A percentile compares a stretch with the other conserved stretches of the same genome.
These are phyloP conservation scores for Chrysoporthe austroafricana DNA, from an alignment of 2,329 filamentous ascomycete genomes.

Conservation along the genomic window DNA sequence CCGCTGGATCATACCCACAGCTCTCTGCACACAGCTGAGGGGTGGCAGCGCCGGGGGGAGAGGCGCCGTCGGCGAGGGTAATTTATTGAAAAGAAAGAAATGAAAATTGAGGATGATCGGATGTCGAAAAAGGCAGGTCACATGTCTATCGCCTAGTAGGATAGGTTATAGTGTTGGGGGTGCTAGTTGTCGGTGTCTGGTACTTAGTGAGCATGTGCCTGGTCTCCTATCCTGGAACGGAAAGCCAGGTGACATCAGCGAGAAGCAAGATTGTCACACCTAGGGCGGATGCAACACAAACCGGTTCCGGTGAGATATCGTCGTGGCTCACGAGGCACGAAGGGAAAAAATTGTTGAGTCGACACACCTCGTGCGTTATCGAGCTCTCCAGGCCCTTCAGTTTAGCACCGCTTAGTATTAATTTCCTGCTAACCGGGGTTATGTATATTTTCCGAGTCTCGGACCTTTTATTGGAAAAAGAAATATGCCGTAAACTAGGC, in stretches of 20 bases:
- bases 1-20: not conserved
- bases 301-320: not conserved
- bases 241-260: constrained; percentile 7
- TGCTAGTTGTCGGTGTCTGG: not conserved
- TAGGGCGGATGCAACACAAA: constrained; percentile 7
- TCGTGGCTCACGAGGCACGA: constrained; percentile 5
- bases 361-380: not conserved
- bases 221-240: not conserved
- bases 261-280: not conserved
- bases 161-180: not conserved
- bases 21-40: not conserved
- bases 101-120: not conserved
- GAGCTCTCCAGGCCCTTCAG: not conserved
- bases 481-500: not conserved
- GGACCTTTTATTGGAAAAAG: no score
- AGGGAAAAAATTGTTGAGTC: not conserved
- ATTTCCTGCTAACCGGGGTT: not conserved
- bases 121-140: constrained; percentile 6
- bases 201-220: constrained; percentile 2
- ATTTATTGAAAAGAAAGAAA: not conserved
- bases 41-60: not conserved
- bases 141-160: not conserved
- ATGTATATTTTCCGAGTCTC: not conserved
- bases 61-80: not conserved
- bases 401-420: not conserved